phyloP scores from a whole-genome alignment of 2,329 filamentous ascomycete species.

The Stachybotrys chlorohalonatus region DNA sequence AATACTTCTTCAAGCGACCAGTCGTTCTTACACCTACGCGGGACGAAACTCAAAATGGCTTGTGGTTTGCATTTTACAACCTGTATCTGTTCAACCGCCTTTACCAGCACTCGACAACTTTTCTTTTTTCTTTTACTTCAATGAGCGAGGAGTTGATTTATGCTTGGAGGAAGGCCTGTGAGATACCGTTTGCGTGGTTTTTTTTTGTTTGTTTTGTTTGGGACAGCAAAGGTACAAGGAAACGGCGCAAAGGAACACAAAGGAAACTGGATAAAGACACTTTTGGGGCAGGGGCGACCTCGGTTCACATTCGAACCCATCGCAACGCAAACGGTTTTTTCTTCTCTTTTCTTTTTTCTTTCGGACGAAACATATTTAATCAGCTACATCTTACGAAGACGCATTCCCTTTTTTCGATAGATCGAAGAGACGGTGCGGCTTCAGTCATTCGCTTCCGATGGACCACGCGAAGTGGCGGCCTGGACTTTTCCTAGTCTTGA shows the following conservation, averaged over 20 bases:
- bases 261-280: not conserved
- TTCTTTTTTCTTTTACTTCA: not conserved
- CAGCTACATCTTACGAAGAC: not conserved
- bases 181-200: not conserved
- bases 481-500: not conserved
- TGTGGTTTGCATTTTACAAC: not conserved
- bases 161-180: not conserved
- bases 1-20: not conserved
- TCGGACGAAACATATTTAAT: not conserved
- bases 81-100: not conserved
- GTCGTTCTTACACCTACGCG: not conserved
- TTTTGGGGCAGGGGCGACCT: not conserved
- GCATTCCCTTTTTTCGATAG: not conserved
- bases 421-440: not conserved
- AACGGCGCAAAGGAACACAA: not conserved
- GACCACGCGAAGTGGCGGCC: not conserved
- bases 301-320: not conserved
- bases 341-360: not conserved
- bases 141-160: not conserved
- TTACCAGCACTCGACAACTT: not conserved
- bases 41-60: not conserved
- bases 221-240: not conserved
- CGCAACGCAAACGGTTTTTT: not conserved
- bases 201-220: not conserved
- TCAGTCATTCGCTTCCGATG: not conserved